Conservation (phyloP, 1,284 basidiomycete species). For the Cutaneotrichosporon cavernicola region DNA sequence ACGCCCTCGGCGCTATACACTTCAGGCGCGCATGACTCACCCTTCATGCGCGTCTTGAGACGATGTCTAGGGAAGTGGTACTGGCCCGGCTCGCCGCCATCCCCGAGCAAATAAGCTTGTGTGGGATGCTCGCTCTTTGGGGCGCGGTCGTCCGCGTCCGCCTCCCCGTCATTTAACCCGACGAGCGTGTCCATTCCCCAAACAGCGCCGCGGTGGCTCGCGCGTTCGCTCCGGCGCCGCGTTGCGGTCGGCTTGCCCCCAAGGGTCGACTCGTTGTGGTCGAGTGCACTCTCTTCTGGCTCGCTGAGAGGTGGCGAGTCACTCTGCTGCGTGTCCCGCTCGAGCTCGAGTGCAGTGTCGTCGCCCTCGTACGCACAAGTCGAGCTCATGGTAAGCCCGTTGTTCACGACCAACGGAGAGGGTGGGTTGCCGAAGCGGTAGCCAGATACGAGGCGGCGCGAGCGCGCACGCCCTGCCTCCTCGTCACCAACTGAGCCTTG, state of each 20-base stretch:
- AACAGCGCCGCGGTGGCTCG: slow-evolving; percentile 6
- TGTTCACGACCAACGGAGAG: slow-evolving; percentile 20
- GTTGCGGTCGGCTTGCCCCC: not conserved
- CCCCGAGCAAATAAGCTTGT: slow-evolving; percentile 44
- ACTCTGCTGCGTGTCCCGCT: slow-evolving; percentile 13
- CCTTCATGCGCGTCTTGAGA: slow-evolving; percentile 53
- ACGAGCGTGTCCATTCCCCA: slow-evolving; percentile 29
- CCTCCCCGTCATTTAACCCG: slow-evolving; percentile 52
- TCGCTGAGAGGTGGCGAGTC: slow-evolving; percentile 39
- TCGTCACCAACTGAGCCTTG: slow-evolving; percentile 32
- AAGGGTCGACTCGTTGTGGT: not conserved
- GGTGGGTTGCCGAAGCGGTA: slow-evolving; percentile 51
- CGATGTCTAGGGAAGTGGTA: slow-evolving; percentile 54
- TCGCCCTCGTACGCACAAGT: not conserved
- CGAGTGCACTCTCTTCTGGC: slow-evolving; percentile 16
- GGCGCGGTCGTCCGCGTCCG: slow-evolving; percentile 49
- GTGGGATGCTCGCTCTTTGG: slow-evolving; percentile 42
- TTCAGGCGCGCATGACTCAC: slow-evolving; percentile 32
- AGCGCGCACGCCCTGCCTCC: slow-evolving; percentile 37
- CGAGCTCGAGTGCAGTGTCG: slow-evolving; percentile 3
- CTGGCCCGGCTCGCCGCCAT: slow-evolving; percentile 18
- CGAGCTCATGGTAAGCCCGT: not conserved
- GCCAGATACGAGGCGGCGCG: slow-evolving; percentile 45
- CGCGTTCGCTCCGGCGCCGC: slow-evolving; percentile 15
- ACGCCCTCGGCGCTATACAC: not conserved